These are phyloP conservation scores for Phaffia rhodozyma DNA, from an alignment of 1,284 basidiomycete genomes.

Conservation along the genomic window DNA sequence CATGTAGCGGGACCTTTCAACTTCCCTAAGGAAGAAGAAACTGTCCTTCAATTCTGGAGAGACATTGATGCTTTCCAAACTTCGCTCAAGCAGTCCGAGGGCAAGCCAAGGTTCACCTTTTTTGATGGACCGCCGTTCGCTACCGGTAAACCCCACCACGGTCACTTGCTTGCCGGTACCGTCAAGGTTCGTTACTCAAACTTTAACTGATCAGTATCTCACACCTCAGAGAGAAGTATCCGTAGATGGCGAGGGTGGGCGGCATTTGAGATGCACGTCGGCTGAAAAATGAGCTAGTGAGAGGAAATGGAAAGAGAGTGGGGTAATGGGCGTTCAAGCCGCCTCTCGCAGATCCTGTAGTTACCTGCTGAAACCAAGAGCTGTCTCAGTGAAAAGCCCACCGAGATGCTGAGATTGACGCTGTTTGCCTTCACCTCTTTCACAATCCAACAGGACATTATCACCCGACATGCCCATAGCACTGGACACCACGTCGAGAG, in stretches of 20 bases:
- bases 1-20: conserved; percentile 46
- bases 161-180: conserved; percentile 68
- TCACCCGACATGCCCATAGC: conserved; percentile 86
- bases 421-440: conserved; percentile 22
- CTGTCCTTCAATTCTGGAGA: conserved; percentile 83
- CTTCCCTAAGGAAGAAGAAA: conserved; percentile 86
- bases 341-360: neutral
- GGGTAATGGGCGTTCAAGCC: neutral
- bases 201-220: neutral
- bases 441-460: conserved; percentile 62
- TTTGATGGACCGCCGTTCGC: conserved; percentile 98
- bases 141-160: conserved; percentile 93
- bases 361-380: neutral
- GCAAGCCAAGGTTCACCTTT: conserved; percentile 80
- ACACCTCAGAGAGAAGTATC: neutral
- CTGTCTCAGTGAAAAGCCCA: no score
- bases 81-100: conserved; percentile 81
- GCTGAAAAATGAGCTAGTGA: no score
- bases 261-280: no score
- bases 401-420: conserved; percentile 10
- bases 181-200: conserved; percentile 60
- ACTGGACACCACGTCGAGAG: conserved; percentile 90
- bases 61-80: conserved; percentile 98
- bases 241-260: no score
- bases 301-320: neutral